Evolutionary conservation across 306 rosid species (phyloP).

Genomic region (Sesbania bispinosa): DNA sequence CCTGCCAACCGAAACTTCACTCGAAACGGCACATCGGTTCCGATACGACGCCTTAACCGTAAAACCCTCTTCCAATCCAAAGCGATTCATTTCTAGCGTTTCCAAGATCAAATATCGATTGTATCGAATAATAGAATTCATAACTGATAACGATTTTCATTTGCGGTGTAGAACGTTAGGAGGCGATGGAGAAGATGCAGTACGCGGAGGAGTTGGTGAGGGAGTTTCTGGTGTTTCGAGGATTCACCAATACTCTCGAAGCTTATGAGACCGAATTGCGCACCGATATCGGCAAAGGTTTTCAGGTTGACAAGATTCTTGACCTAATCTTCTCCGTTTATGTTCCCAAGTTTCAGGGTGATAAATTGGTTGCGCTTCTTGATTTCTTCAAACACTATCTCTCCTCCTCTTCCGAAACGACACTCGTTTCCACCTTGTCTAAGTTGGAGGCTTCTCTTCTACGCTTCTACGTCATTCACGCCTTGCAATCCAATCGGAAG

Average conservation of each 20-base stretch:
- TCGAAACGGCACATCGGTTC: no score
- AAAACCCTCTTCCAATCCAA: no score
- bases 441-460: constrained; percentile 72
- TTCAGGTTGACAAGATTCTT: constrained; percentile 74
- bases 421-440: constrained; percentile 45
- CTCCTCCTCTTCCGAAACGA: constrained; percentile 55
- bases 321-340: constrained; percentile 80
- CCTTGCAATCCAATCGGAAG: constrained; percentile 49
- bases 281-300: constrained; percentile 69
- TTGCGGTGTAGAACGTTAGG: no score
- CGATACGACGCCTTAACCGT: no score
- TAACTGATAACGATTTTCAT: no score
- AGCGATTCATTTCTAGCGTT: no score
- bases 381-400: constrained; percentile 79
- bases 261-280: constrained; percentile 70
- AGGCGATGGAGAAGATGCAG: constrained; percentile 75
- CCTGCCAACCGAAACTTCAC: no score
- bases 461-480: constrained; percentile 65
- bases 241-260: constrained; percentile 81
- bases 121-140: no score
- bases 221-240: constrained; percentile 88
- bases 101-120: no score
- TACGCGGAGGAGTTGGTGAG: constrained; percentile 91
- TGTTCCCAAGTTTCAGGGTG: constrained; percentile 69
- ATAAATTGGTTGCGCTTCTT: constrained; percentile 56